Evolutionary conservation across 2,329 filamentous ascomycete genomes (phyloP), one percentile per base, ranked within the genome.

Genomic region (Penicillium sp.): DNA sequence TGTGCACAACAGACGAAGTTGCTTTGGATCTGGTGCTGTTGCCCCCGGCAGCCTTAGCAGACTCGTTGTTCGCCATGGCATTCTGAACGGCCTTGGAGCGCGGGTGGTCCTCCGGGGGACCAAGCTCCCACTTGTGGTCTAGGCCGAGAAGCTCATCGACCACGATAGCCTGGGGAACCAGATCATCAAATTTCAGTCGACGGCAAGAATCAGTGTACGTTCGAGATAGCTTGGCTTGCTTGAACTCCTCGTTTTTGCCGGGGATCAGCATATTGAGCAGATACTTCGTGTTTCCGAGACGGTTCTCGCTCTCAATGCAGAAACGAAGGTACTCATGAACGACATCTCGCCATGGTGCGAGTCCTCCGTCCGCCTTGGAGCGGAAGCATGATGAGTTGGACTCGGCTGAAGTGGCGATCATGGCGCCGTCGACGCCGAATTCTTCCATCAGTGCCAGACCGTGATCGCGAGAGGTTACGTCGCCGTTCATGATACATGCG

Each of bases 341-440:
- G 1, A 95, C 85, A 45, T 93, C 86, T 54, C 80, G 76, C 93
- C 93, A 97, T 1, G 81, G 77, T 0, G 84, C 81, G 31, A 86
- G 67, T 1, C 89, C 90, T 10, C 90, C 91, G 38, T 89, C 82
- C 1, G 79, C 81, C 34, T 81, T 74, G 1, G 81, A 70, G 36
- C 88, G 82, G 77, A 99, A 99, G 65, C 89, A 92, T 59, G 89
- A 95, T 3, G 91, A 84, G 68, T 99, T 99, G 58, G 86, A 84
- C 76, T 99, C 94, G 1, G 94, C 94, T 3, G 90, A 83, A 3
- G 90, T 94, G 9, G 94, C 94, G 65, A 99, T 97, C 94, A 99
- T 99, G 55, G 90, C 94, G 6, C 92, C 93, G 66, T 97, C 92
- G 6, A 88, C 89, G n/a, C 86, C 87, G 67, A 83, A 96, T 69